phyloP scores from a whole-genome alignment of 768 basidiomycete genomes.

The Leccinellum albellum region DNA sequence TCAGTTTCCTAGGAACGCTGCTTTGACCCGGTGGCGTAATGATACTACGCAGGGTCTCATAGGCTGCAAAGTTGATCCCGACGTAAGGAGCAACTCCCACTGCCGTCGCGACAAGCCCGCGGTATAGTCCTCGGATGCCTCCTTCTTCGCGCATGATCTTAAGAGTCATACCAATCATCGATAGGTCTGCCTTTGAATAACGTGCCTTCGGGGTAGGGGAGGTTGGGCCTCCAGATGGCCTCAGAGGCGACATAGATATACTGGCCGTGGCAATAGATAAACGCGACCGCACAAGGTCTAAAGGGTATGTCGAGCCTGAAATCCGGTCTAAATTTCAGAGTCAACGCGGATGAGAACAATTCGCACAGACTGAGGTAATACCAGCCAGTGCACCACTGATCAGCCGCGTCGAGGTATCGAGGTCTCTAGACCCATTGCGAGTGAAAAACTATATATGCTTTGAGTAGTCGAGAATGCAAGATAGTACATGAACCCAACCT shows the following conservation, averaged over 20 bases:
- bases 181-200: conserved; percentile 53
- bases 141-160: conserved; percentile 93
- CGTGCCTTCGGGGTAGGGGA: conserved; percentile 25
- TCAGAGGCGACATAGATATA: conserved; percentile 37
- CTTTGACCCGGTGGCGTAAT: conserved; percentile 82
- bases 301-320: conserved; percentile 80
- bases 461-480: conserved; percentile 21
- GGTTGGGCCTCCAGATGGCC: conserved; percentile 37
- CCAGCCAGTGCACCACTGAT: conserved; percentile 88
- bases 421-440: conserved; percentile 58
- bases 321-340: conserved; percentile 9
- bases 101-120: conserved; percentile 80
- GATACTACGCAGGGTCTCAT: conserved; percentile 74
- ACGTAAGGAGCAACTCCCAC: conserved; percentile 89
- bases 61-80: conserved; percentile 91
- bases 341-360: conserved; percentile 3
- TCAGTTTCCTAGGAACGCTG: conserved; percentile 63
- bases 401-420: conserved; percentile 88
- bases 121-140: conserved; percentile 80
- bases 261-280: conserved; percentile 93
- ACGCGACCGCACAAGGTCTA: conserved; percentile 90
- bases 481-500: conserved; percentile 38
- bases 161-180: conserved; percentile 84
- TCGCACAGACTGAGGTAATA: conserved; percentile 89
- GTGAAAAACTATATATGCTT: conserved; percentile 59